phyloP scores from a whole-genome alignment of 441 rosid genomes.

The Populus hybrid region DNA sequence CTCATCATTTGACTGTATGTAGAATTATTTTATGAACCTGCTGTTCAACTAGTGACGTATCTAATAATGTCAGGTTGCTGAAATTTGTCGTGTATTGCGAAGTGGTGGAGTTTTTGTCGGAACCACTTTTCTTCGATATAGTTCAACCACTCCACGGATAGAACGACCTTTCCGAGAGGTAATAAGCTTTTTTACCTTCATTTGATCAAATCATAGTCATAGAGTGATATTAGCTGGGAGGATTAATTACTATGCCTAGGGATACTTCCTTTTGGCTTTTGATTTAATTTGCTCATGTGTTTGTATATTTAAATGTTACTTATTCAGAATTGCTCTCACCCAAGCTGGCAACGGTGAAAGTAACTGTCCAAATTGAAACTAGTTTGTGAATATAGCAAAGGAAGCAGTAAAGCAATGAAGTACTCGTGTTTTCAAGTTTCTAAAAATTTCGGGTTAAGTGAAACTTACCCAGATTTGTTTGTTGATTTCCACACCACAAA shows the following conservation, averaged over 20 bases:
- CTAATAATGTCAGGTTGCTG: conserved; percentile 59
- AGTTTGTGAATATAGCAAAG: neutral
- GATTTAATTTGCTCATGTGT: neutral
- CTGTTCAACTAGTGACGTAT: neutral
- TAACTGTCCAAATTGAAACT: neutral
- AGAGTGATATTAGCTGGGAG: neutral
- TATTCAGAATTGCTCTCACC: neutral
- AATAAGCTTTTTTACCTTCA: conserved; percentile 4
- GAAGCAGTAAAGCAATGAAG: neutral
- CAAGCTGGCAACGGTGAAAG: neutral
- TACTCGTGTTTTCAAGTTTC: neutral
- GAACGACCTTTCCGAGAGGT: conserved; percentile 59
- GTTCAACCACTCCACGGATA: conserved; percentile 50
- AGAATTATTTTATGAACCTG: neutral
- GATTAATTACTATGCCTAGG: neutral
- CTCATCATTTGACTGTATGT: neutral
- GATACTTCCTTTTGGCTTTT: neutral
- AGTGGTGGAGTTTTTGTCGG: conserved; percentile 93
- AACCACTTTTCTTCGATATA: conserved; percentile 75
- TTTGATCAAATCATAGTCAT: neutral
- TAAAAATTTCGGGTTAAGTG: neutral
- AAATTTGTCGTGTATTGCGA: conserved; percentile 72
- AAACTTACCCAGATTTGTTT: neutral
- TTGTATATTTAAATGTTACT: neutral
- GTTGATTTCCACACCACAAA: neutral